Percentiles rank a stretch among this genome's conserved stretches.
Conservation (phyloP, 1,139 yeast genomes). For the Pneumocystis carinii region DNA sequence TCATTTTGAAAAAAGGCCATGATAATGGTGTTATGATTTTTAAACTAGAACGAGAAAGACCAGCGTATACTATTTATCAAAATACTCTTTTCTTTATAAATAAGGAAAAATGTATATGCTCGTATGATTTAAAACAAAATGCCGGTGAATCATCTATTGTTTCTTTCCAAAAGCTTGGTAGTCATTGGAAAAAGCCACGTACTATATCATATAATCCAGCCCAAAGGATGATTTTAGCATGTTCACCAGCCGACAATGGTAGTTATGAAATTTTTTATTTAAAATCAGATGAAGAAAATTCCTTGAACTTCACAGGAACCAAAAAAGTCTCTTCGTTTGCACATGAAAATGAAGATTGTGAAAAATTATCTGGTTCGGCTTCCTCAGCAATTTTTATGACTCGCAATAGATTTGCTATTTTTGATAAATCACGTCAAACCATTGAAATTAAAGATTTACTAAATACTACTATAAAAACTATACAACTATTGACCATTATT, state of each 20-base stretch:
- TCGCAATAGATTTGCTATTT: slow-evolving; percentile 82
- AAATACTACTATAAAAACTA: slow-evolving; percentile 65
- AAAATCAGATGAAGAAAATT: background rate
- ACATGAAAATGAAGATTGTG: slow-evolving; percentile 47
- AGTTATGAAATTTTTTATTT: background rate
- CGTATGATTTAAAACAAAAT: slow-evolving; percentile 48
- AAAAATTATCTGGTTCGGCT: slow-evolving; percentile 66
- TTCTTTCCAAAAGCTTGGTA: slow-evolving; percentile 71
- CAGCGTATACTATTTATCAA: slow-evolving; percentile 66
- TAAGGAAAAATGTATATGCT: slow-evolving; percentile 73
- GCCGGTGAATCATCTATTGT: slow-evolving; percentile 50
- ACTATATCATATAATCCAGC: slow-evolving; percentile 82
- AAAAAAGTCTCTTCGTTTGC: background rate
- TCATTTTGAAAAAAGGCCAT: slow-evolving; percentile 28
- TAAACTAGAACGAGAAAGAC: slow-evolving; percentile 94
- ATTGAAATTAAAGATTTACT: slow-evolving; percentile 73
- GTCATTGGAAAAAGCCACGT: slow-evolving; percentile 74
- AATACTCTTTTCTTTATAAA: slow-evolving; percentile 59
- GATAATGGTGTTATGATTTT: slow-evolving; percentile 97
- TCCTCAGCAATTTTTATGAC: slow-evolving; percentile 81
- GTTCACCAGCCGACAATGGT: slow-evolving; percentile 32
- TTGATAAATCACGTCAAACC: slow-evolving; percentile 45
- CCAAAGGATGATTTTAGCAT: slow-evolving; percentile 56
- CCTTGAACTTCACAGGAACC: background rate
- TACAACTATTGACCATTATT: slow-evolving; percentile 58